Percentiles rank a stretch among this genome's conserved stretches.
These are phyloP conservation scores for Neopestalotiopsis sp. DNA, from an alignment of 2,329 filamentous ascomycete species.

Conservation along the genomic window DNA sequence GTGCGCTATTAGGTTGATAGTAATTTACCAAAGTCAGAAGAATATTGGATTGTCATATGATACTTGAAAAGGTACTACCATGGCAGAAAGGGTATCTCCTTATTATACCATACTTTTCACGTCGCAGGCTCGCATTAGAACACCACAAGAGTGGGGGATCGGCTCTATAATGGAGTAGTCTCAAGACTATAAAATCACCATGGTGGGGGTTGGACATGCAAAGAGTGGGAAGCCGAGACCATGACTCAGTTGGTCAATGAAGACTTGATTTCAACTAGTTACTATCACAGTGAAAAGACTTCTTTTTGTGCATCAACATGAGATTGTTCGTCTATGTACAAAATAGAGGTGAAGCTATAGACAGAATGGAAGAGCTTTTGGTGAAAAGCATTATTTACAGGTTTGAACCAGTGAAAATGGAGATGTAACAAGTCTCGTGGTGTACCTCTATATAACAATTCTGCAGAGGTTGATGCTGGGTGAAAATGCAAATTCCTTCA, in stretches of 20 bases:
- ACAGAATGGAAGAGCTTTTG: conserved; percentile 1
- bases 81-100: too few relatives aligned
- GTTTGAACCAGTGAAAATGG: conserved; percentile 3
- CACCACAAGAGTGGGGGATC: background rate
- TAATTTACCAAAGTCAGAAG: too few relatives aligned
- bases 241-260: background rate
- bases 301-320: background rate
- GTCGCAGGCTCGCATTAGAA: too few relatives aligned
- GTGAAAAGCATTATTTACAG: conserved; percentile 9
- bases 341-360: conserved; percentile 1
- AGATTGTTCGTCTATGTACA: conserved; percentile 6
- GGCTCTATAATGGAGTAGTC: background rate
- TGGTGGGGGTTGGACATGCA: background rate
- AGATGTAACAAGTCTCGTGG: background rate
- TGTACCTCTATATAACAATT: conserved; percentile 2
- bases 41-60: too few relatives aligned
- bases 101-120: too few relatives aligned
- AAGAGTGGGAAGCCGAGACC: background rate
- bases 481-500: conserved; percentile 7
- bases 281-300: background rate
- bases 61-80: too few relatives aligned
- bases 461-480: background rate
- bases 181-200: background rate
- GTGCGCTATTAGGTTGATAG: too few relatives aligned
- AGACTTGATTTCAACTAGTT: too few relatives aligned